These are phyloP conservation scores for Chloranthus sessilifolius DNA, from an alignment of 164 flowering plant species.

Conservation along the genomic window DNA sequence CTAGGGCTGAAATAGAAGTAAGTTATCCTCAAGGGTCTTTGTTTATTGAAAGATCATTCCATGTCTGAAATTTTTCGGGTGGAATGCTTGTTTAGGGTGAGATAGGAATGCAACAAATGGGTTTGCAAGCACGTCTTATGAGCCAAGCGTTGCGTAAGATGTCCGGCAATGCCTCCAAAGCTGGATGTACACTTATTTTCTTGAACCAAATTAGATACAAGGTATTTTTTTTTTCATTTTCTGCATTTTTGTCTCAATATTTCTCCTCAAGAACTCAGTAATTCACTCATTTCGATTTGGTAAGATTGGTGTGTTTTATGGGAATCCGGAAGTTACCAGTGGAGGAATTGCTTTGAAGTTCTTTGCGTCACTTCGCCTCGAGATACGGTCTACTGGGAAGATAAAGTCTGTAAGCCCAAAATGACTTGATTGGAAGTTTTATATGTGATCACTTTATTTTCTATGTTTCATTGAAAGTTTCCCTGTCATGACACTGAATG, in stretches of 20 bases:
- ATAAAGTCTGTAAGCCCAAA: constrained; percentile 82
- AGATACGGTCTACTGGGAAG: constrained; percentile 91
- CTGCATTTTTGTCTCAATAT: not conserved
- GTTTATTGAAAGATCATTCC: not conserved
- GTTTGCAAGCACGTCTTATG: constrained; percentile 98
- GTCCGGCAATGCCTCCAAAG: constrained; percentile 99
- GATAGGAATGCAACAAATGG: constrained; percentile 99
- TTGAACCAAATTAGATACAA: constrained; percentile 94
- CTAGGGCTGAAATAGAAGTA: constrained; percentile 97
- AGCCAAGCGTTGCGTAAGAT: constrained; percentile 98
- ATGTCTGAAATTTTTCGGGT: constrained; percentile 4
- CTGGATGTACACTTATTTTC: constrained; percentile 94
- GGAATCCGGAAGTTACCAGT: constrained; percentile 99
- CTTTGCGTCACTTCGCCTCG: constrained; percentile 96
- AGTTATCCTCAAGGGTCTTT: constrained; percentile 6
- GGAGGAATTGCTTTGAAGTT: constrained; percentile 98
- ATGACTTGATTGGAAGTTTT: constrained; percentile 1
- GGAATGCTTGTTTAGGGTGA: constrained; percentile 56
- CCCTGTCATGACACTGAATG: not conserved
- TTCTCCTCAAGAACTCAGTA: not conserved
- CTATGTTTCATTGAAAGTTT: constrained; percentile 1
- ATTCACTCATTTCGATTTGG: constrained; percentile 6
- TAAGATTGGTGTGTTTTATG: constrained; percentile 95
- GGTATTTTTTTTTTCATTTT: constrained; percentile 36
- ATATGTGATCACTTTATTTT: too few species aligned